Conservation (phyloP, 257 asterid genomes). For the Salvia miltiorrhiza region DNA sequence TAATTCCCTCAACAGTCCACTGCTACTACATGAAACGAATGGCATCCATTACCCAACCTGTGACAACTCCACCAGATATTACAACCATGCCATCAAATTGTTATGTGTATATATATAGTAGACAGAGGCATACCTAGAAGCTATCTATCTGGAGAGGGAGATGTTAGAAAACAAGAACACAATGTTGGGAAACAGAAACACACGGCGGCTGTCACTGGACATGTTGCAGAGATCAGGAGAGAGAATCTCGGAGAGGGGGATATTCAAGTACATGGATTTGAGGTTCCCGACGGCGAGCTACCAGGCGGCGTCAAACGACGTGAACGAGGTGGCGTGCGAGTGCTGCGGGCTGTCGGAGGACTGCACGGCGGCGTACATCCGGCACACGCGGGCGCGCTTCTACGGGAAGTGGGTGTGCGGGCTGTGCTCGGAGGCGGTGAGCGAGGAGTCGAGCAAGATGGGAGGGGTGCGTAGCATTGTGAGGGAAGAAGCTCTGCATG, state of each 20-base stretch:
- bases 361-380: conserved; percentile 40
- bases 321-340: conserved; percentile 38
- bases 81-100: background rate
- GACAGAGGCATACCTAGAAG: background rate
- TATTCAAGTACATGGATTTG: conserved; percentile 47
- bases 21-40: conserved; percentile 14
- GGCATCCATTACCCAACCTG: conserved; percentile 29
- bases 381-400: conserved; percentile 39
- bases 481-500: conserved; percentile 35
- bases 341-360: conserved; percentile 46
- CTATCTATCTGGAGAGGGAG: conserved; percentile 16
- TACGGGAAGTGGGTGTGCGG: conserved; percentile 55
- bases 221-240: conserved; percentile 36
- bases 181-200: conserved; percentile 38
- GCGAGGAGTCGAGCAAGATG: conserved; percentile 40
- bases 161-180: background rate
- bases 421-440: conserved; percentile 46
- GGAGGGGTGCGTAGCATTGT: conserved; percentile 38
- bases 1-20: conserved; percentile 21
- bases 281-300: conserved; percentile 33
- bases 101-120: background rate
- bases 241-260: conserved; percentile 30
- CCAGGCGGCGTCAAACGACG: conserved; percentile 15
- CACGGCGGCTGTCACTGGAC: conserved; percentile 46
- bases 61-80: conserved; percentile 21